Conservation (phyloP, 2,329 filamentous ascomycete species). For the Xylariaceae sp. region DNA sequence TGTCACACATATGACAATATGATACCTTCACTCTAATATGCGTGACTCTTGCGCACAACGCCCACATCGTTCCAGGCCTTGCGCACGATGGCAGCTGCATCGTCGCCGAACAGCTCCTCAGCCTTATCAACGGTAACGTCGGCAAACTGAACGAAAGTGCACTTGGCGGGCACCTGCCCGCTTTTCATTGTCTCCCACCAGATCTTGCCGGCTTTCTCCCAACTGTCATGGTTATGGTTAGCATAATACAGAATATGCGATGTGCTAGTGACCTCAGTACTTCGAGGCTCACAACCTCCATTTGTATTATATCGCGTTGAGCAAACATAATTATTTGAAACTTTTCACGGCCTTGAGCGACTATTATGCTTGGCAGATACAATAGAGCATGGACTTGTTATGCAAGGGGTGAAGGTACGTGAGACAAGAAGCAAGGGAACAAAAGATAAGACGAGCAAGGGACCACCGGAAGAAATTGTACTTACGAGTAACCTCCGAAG, state of each 20-base stretch:
- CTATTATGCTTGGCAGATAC: no score
- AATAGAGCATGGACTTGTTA: no score
- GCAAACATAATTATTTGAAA: no score
- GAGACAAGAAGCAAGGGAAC: neutral
- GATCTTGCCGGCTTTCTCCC: constrained; percentile 60
- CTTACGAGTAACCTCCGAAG: constrained; percentile 54
- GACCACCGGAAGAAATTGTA: constrained; percentile 1
- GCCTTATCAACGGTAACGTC: constrained; percentile 56
- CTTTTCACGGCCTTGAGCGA: no score
- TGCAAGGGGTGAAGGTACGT: neutral
- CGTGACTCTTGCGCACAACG: constrained; percentile 45
- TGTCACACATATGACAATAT: no score
- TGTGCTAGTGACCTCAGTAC: no score
- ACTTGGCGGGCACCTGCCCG: constrained; percentile 49
- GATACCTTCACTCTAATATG: neutral
- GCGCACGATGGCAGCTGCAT: constrained; percentile 51
- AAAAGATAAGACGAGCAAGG: neutral
- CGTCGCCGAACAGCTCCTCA: constrained; percentile 50
- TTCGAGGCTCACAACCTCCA: no score
- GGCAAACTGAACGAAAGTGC: constrained; percentile 57
- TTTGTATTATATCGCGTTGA: no score
- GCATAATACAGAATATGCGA: neutral
- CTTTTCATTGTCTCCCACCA: constrained; percentile 59
- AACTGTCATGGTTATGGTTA: constrained; percentile 45
- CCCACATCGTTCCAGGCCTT: constrained; percentile 58